phyloP scores from a whole-genome alignment of 106 monocot species.

The Vanilla planifolia region DNA sequence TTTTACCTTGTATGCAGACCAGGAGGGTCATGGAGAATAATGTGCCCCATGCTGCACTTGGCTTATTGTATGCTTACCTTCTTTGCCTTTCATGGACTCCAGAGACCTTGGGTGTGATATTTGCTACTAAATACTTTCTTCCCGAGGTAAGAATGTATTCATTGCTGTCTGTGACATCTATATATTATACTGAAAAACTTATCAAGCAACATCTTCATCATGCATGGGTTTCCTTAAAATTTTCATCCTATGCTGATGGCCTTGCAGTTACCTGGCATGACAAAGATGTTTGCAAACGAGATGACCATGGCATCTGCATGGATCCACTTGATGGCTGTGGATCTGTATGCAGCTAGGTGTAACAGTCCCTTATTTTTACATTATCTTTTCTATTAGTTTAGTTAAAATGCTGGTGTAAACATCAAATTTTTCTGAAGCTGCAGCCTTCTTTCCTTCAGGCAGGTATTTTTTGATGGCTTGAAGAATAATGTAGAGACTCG shows the following conservation, averaged over 20 bases:
- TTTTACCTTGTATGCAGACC: conserved; percentile 39
- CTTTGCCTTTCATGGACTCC: conserved; percentile 88
- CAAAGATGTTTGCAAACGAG: conserved; percentile 31
- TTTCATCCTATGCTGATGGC: neutral
- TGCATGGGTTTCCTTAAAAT: neutral
- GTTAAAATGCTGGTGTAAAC: too few species aligned
- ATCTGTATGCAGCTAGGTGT: conserved; percentile 42
- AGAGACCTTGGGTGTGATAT: conserved; percentile 57
- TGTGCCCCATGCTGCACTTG: conserved; percentile 63
- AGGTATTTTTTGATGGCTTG: conserved; percentile 37
- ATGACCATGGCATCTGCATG: conserved; percentile 46
- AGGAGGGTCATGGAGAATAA: conserved; percentile 67
- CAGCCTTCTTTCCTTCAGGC: conserved; percentile 18
- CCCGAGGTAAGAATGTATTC: conserved; percentile 54
- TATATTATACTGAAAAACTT: neutral
- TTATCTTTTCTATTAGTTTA: neutral
- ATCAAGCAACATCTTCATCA: neutral
- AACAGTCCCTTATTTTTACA: neutral
- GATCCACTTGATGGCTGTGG: conserved; percentile 36
- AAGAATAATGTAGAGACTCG: conserved; percentile 30
- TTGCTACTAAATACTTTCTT: conserved; percentile 90
- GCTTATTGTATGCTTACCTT: conserved; percentile 72
- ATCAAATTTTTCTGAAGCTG: too few species aligned
- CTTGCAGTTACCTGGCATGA: conserved; percentile 28
- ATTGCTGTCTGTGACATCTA: neutral